phyloP scores from a whole-genome alignment of 2,329 filamentous ascomycete genomes.

The Neopestalotiopsis sp. region DNA sequence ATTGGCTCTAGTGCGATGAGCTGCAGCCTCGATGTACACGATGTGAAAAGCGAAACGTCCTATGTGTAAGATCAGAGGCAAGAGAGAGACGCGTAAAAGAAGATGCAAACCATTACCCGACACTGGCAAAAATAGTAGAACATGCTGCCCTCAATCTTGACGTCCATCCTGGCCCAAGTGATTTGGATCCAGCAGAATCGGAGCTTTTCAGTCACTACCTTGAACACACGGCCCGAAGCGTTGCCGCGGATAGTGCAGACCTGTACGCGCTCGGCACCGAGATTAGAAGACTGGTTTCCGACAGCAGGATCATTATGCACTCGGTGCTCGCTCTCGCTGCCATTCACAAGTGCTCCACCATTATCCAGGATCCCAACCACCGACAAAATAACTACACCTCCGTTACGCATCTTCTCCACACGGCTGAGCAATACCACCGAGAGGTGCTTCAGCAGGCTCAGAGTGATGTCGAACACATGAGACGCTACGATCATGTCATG shows the following conservation, averaged over 20 bases:
- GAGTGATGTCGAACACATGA: background rate
- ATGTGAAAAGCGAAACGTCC: constrained; percentile 5
- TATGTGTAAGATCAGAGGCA: background rate
- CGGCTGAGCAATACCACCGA: constrained; percentile 6
- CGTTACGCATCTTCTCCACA: background rate
- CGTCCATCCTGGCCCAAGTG: background rate
- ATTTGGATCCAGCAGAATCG: background rate
- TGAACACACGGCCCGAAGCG: background rate
- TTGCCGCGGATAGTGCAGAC: background rate
- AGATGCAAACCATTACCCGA: no score
- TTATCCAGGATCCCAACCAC: background rate
- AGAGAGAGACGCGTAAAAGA: background rate
- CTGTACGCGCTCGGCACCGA: background rate
- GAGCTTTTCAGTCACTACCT: constrained; percentile 7
- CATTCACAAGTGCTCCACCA: background rate
- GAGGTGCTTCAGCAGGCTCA: background rate
- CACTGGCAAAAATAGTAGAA: background rate
- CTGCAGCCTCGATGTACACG: background rate
- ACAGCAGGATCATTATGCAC: background rate
- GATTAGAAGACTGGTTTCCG: background rate
- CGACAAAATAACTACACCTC: background rate
- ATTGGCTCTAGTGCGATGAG: background rate
- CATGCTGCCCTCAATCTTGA: background rate
- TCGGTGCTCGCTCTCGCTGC: constrained; percentile 4
- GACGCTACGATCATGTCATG: constrained; percentile 2